A percentile compares a stretch with the other conserved stretches of the same genome.
These are phyloP conservation scores for Citrus inodora DNA, from an alignment of 345 rosid species.

Conservation along the genomic window DNA sequence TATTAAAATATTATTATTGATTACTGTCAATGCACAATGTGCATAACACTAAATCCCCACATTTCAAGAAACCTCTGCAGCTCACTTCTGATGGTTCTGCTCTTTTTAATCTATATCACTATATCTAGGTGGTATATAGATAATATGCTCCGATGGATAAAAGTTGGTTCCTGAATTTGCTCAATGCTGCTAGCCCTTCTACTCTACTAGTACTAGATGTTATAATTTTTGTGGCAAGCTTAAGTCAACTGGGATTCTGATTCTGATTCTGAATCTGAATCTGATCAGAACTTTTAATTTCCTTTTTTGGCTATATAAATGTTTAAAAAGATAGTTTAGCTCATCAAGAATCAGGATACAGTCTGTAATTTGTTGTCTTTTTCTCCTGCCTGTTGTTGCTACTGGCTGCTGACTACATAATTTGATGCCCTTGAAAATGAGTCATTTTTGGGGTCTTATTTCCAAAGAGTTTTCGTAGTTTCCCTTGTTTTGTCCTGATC, in stretches of 20 bases:
- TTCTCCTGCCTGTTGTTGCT: slow-evolving; percentile 20
- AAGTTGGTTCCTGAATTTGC: slow-evolving; percentile 16
- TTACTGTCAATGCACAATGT: neutral
- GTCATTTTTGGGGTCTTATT: slow-evolving; percentile 19
- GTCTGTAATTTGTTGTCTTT: slow-evolving; percentile 11
- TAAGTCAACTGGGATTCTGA: slow-evolving; percentile 9
- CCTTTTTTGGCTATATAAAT: neutral
- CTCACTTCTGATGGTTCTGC: neutral
- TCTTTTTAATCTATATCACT: too few relatives aligned
- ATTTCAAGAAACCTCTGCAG: slow-evolving; percentile 2
- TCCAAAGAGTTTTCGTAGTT: neutral
- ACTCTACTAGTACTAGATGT: neutral
- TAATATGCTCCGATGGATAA: slow-evolving; percentile 3
- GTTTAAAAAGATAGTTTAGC: neutral
- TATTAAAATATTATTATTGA: neutral
- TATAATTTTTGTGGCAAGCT: neutral
- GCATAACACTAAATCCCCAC: neutral
- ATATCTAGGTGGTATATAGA: slow-evolving; percentile 7
- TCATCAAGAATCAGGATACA: neutral
- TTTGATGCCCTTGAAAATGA: slow-evolving; percentile 27
- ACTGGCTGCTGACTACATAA: slow-evolving; percentile 19
- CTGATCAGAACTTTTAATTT: neutral
- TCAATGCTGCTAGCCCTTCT: neutral
- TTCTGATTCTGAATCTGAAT: neutral
- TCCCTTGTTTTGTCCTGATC: slow-evolving; percentile 16